Evolutionary conservation across 176 grass and related monocot genomes (phyloP).

Genomic region (Bothriochloa decipiens): DNA sequence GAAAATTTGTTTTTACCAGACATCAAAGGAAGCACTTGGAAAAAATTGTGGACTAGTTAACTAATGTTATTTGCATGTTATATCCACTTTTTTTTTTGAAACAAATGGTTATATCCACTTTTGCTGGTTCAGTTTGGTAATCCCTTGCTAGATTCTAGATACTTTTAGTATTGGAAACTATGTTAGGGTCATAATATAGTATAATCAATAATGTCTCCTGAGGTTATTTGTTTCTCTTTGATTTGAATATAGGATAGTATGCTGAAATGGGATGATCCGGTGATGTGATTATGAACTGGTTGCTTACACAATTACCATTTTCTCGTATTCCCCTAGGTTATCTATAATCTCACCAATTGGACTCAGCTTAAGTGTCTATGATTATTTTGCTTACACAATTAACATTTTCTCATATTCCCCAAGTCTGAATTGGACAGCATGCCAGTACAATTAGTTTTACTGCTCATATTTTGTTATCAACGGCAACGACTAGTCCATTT

Average conservation of each 20-base stretch:
- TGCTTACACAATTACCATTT: conserved; percentile 13
- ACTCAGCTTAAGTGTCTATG: conserved; percentile 6
- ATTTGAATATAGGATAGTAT: not conserved
- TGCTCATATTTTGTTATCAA: not conserved
- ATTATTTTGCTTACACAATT: conserved; percentile 13
- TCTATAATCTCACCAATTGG: not conserved
- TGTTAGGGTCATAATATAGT: not conserved
- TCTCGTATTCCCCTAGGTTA: not conserved
- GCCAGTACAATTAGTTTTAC: not conserved
- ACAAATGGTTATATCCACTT: not conserved
- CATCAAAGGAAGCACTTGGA: not conserved
- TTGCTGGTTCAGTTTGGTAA: not conserved
- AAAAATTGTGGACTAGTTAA: not conserved
- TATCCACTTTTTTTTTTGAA: not conserved
- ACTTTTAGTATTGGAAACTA: conserved; percentile 10
- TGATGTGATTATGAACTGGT: conserved; percentile 11
- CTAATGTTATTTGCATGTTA: not conserved
- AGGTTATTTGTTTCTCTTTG: not conserved
- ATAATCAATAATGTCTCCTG: not conserved
- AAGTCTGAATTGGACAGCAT: not conserved
- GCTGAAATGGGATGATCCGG: not conserved
- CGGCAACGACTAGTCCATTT: not conserved
- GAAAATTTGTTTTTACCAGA: not conserved
- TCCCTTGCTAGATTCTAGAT: not conserved
- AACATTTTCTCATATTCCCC: conserved; percentile 4